phyloP scores from a whole-genome alignment of 73 alveolate species.

The Paramecium pentaurelia region DNA sequence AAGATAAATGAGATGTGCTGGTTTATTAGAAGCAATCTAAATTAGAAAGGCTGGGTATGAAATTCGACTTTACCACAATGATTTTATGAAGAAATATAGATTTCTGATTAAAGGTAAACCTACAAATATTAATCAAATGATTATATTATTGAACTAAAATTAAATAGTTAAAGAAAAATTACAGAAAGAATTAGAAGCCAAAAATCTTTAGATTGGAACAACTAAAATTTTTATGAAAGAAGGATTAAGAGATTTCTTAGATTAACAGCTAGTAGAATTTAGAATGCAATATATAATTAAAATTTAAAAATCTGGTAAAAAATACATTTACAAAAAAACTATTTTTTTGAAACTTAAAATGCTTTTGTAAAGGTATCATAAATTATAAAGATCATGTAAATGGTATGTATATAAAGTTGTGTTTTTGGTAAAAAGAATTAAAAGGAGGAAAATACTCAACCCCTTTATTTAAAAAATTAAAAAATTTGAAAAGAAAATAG shows the following conservation, averaged over 20 bases:
- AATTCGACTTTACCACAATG: background rate
- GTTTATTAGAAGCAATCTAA: constrained; percentile 48
- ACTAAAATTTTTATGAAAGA: constrained; percentile 11
- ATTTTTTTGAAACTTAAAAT: background rate
- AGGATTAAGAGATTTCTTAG: constrained; percentile 4
- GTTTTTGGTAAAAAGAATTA: background rate
- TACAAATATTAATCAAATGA: background rate
- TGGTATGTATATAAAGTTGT: background rate
- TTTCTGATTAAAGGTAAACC: background rate
- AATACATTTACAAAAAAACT: background rate
- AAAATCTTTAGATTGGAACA: background rate
- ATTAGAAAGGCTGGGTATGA: constrained; percentile 44
- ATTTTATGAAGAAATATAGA: background rate
- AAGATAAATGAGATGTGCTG: constrained; percentile 34
- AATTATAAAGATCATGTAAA: background rate
- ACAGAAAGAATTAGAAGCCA: background rate
- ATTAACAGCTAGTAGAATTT: background rate
- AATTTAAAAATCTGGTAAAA: background rate
- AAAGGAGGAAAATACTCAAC: background rate
- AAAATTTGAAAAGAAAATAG: background rate
- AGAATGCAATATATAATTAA: background rate
- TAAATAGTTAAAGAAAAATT: background rate
- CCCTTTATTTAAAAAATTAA: background rate
- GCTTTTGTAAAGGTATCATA: background rate
- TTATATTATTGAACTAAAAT: background rate